Conservation (phyloP, 2,329 filamentous ascomycete genomes). For the Colletotrichum acutatum region DNA sequence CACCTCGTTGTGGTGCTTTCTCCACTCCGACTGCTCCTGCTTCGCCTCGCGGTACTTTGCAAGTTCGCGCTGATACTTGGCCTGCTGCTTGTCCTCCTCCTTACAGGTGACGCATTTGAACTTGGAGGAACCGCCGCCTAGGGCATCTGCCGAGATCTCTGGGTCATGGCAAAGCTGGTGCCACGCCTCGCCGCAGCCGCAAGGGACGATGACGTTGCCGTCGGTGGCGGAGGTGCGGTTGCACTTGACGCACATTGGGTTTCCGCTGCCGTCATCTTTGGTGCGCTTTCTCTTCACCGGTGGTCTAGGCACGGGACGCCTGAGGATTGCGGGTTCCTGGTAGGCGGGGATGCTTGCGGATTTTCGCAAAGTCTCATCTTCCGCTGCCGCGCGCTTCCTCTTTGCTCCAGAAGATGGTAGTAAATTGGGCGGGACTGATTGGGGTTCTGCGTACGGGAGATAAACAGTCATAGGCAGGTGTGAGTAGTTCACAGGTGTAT, state of each 20-base stretch:
- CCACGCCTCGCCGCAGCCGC: slow-evolving; percentile 39
- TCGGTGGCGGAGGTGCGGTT: slow-evolving; percentile 35
- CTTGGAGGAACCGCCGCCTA: slow-evolving; percentile 19
- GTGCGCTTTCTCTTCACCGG: slow-evolving; percentile 32
- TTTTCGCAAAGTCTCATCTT: neutral
- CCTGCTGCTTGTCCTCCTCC: slow-evolving; percentile 35
- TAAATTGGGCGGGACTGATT: neutral
- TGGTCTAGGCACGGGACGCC: slow-evolving; percentile 15
- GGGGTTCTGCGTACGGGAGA: neutral
- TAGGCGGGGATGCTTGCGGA: neutral
- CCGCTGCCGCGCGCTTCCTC: slow-evolving; percentile 13
- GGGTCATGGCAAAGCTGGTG: slow-evolving; percentile 42
- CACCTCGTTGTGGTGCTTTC: slow-evolving; percentile 41
- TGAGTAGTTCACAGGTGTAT: slow-evolving; percentile 28
- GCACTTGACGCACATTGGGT: slow-evolving; percentile 38
- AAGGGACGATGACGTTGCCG: slow-evolving; percentile 39
- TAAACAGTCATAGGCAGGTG: slow-evolving; percentile 18
- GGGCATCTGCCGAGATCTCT: slow-evolving; percentile 25
- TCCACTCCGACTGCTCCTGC: slow-evolving; percentile 34
- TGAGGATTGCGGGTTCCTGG: neutral
- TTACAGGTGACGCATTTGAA: slow-evolving; percentile 38
- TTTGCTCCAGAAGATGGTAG: slow-evolving; percentile 9
- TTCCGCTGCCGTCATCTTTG: slow-evolving; percentile 26
- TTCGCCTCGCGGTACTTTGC: slow-evolving; percentile 35
- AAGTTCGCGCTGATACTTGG: slow-evolving; percentile 30